Percentiles rank a stretch among this genome's conserved stretches.
Conservation (phyloP, 768 basidiomycete genomes). For the Agrocybe chaxingu region DNA sequence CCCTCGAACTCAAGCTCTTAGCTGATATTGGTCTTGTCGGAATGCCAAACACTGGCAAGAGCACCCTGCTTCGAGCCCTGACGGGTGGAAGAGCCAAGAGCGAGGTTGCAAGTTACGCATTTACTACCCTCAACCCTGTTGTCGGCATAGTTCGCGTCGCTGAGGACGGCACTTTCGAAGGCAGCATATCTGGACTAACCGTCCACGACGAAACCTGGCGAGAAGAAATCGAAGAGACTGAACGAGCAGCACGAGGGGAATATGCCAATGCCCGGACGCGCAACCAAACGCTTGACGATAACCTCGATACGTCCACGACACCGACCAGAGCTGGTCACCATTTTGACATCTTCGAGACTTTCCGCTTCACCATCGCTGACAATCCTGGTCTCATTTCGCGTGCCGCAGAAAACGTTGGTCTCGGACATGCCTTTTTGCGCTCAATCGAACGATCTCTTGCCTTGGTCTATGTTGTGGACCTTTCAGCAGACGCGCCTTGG, state of each 20-base stretch:
- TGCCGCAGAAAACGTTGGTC: conserved; percentile 85
- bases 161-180: conserved; percentile 75
- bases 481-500: conserved; percentile 72
- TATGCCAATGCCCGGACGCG: conserved; percentile 48
- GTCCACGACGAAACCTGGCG: conserved; percentile 67
- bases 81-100: conserved; percentile 83
- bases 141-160: conserved; percentile 86
- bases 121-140: conserved; percentile 94
- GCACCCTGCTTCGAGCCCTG: conserved; percentile 85
- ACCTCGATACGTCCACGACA: conserved; percentile 15
- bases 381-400: conserved; percentile 89
- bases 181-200: conserved; percentile 42
- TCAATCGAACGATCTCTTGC: conserved; percentile 91
- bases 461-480: conserved; percentile 89
- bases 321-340: conserved; percentile 34
- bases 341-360: conserved; percentile 65
- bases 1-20: conserved; percentile 88
- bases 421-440: conserved; percentile 91
- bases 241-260: conserved; percentile 49
- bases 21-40: conserved; percentile 97
- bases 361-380: conserved; percentile 94
- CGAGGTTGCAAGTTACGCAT: conserved; percentile 87
- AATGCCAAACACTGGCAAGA: conserved; percentile 93
- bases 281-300: conserved; percentile 34
- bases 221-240: conserved; percentile 46